These are phyloP conservation scores for Ascochyta koolunga DNA, from an alignment of 2,329 filamentous ascomycete species.

Conservation along the genomic window DNA sequence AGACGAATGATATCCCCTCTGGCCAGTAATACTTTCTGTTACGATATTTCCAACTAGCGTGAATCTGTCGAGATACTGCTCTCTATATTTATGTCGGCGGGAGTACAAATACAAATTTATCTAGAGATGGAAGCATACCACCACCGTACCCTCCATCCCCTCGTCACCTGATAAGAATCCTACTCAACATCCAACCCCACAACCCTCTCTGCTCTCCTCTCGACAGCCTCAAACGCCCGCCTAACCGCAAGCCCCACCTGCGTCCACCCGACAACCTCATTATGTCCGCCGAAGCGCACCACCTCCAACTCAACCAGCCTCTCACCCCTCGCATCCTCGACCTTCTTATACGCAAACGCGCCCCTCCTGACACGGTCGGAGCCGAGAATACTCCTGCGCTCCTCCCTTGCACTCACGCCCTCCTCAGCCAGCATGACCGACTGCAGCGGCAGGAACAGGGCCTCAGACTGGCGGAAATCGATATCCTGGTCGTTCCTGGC, in stretches of 20 bases:
- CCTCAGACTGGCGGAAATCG: conserved; percentile 68
- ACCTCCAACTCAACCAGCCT: conserved; percentile 51
- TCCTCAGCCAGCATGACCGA: conserved; percentile 37
- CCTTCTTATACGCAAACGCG: conserved; percentile 44
- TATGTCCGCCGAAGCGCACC: conserved; percentile 62
- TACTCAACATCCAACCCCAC: conserved; percentile 15
- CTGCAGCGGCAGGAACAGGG: conserved; percentile 35
- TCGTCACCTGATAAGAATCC: not conserved
- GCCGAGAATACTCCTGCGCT: conserved; percentile 40
- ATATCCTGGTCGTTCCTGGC: conserved; percentile 84
- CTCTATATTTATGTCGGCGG: not conserved
- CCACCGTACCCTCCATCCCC: not conserved
- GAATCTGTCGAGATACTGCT: not conserved
- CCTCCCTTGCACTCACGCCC: conserved; percentile 30
- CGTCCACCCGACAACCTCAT: conserved; percentile 69
- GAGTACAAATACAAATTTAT: not conserved
- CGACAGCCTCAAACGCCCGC: conserved; percentile 70
- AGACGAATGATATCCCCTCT: conserved; percentile 25
- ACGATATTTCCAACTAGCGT: not conserved
- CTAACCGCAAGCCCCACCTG: conserved; percentile 69
- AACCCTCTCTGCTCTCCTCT: conserved; percentile 40
- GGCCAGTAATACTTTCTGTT: not conserved
- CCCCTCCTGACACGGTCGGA: conserved; percentile 41
- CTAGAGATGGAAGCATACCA: too few relatives aligned
- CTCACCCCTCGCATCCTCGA: conserved; percentile 35